These are phyloP conservation scores for Vicia villosa DNA, from an alignment of 306 rosid species.

Conservation along the genomic window DNA sequence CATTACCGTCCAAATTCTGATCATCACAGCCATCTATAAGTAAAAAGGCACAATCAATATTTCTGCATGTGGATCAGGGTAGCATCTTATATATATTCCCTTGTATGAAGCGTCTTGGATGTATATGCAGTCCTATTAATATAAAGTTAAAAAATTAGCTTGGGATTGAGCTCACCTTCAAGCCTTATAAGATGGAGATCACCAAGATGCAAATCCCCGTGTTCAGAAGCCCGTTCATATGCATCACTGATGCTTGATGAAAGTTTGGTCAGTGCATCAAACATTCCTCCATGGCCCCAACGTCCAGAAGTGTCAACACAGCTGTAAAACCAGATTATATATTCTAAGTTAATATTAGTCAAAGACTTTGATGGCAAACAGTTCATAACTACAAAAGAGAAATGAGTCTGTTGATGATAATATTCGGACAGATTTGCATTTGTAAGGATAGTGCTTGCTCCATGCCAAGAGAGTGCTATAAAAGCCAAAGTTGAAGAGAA, in stretches of 20 bases:
- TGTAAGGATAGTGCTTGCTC: not conserved
- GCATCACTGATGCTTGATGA: slow-evolving; percentile 66
- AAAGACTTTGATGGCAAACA: not conserved
- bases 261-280: slow-evolving; percentile 74
- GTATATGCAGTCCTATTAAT: not conserved
- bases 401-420: not conserved
- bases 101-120: slow-evolving; percentile 1
- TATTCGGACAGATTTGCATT: not conserved
- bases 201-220: slow-evolving; percentile 88
- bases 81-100: not conserved
- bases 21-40: slow-evolving; percentile 49
- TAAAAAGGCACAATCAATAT: slow-evolving; percentile 17
- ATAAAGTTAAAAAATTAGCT: not conserved
- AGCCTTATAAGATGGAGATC: slow-evolving; percentile 85
- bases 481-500: not conserved
- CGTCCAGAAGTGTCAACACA: slow-evolving; percentile 89
- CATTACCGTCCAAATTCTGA: slow-evolving; percentile 34
- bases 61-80: slow-evolving; percentile 2
- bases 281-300: slow-evolving; percentile 97
- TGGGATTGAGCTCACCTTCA: slow-evolving; percentile 56
- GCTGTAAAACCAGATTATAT: slow-evolving; percentile 44
- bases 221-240: slow-evolving; percentile 80
- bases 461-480: not conserved
- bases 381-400: slow-evolving; percentile 1
- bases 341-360: slow-evolving; percentile 15